These are phyloP conservation scores for Ophiostoma fasciatum DNA, from an alignment of 2,329 filamentous ascomycete genomes.

Conservation along the genomic window DNA sequence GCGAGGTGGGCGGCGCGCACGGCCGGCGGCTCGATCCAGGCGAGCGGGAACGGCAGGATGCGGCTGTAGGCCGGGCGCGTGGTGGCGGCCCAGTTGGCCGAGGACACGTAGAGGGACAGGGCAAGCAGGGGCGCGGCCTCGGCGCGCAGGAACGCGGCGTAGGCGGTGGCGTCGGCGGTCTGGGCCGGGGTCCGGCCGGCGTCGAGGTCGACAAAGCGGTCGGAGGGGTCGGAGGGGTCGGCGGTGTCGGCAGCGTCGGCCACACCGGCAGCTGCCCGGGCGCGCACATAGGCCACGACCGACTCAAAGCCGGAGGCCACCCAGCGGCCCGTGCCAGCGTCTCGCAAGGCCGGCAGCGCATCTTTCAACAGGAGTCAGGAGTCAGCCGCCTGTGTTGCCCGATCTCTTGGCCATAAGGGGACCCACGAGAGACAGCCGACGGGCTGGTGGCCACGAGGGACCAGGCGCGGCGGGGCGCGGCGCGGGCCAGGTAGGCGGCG, in stretches of 20 bases:
- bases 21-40: slow-evolving; percentile 69
- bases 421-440: slow-evolving; percentile 40
- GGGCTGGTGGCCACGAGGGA: slow-evolving; percentile 57
- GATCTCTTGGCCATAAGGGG: too few species aligned
- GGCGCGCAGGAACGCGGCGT: slow-evolving; percentile 56
- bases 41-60: slow-evolving; percentile 72
- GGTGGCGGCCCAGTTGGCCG: slow-evolving; percentile 64
- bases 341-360: slow-evolving; percentile 38
- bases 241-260: slow-evolving; percentile 13
- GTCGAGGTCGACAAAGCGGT: slow-evolving; percentile 21
- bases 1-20: slow-evolving; percentile 55
- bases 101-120: slow-evolving; percentile 79
- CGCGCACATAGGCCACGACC: slow-evolving; percentile 44
- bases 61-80: slow-evolving; percentile 70
- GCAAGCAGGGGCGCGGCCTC: slow-evolving; percentile 68
- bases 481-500: slow-evolving; percentile 58
- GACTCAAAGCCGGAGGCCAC: slow-evolving; percentile 43
- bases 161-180: slow-evolving; percentile 33
- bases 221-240: slow-evolving; percentile 14
- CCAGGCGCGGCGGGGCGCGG: slow-evolving; percentile 45
- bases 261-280: slow-evolving; percentile 15
- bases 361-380: too few species aligned
- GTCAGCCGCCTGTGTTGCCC: too few species aligned
- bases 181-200: slow-evolving; percentile 23
- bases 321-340: slow-evolving; percentile 34